Evolutionary conservation across 2,329 filamentous ascomycete genomes (phyloP).

Genomic region (Aspergillus brasiliensis): DNA sequence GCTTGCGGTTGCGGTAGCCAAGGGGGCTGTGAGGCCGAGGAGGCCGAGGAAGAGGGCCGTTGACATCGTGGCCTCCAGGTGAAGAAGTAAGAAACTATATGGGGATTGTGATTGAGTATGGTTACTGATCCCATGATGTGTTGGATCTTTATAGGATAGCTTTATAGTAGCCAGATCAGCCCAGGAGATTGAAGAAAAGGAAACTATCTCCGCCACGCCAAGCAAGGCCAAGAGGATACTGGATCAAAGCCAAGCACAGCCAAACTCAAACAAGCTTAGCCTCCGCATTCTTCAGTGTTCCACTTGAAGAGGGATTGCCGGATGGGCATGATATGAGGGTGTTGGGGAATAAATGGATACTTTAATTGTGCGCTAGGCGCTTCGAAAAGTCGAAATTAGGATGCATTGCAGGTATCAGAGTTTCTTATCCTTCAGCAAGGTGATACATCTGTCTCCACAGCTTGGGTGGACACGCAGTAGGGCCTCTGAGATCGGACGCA

Average conservation of each 20-base stretch:
- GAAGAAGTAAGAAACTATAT: accelerated
- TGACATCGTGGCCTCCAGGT: background rate
- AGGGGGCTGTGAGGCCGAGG: background rate
- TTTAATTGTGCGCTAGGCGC: background rate
- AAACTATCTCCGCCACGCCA: background rate
- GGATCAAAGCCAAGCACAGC: background rate
- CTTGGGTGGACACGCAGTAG: too few species aligned
- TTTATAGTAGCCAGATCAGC: background rate
- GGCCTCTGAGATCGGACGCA: too few species aligned
- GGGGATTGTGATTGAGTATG: background rate
- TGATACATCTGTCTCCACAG: too few species aligned
- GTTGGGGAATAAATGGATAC: background rate
- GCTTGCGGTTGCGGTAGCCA: background rate
- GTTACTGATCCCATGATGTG: background rate
- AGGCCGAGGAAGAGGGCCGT: background rate
- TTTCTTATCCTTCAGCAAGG: too few species aligned
- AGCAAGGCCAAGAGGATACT: background rate
- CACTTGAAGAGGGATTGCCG: background rate
- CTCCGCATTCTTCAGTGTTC: background rate
- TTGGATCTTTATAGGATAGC: background rate
- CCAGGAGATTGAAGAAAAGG: background rate
- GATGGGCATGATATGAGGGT: background rate
- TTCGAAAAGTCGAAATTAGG: background rate
- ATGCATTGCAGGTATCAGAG: background rate
- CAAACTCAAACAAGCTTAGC: background rate